Evolutionary conservation across 139 green algal species (phyloP), one percentile per base, ranked within the genome.

Genomic region (Micromonas pusilla): DNA sequence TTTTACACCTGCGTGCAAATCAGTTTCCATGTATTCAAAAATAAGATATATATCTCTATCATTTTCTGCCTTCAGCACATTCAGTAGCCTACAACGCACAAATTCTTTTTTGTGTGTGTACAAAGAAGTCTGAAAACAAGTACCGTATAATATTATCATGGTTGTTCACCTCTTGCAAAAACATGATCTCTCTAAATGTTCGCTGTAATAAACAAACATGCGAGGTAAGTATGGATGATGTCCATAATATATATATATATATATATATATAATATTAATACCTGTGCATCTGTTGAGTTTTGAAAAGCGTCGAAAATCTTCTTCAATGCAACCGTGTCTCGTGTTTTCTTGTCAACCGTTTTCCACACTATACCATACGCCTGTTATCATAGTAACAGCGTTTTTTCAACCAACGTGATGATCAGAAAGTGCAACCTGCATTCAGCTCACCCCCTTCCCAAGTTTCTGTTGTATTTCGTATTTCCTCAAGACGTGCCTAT

Each of bases 301-400:
- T 98, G 94, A 79, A 98, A 98, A 0, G 94, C 94, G 74, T 97
- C 94, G 73, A 98, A 98, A 28, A 98, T 97, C 79, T 98, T 98
- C 80, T 98, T 98, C 64, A 98, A 74, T 0, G 94, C 94, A 3
- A 97, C 91, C 0, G 86, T 86, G 39, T 92, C 84, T 2, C 84
- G 72, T 0, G 87, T 96, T 78, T 95, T 96, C 67, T 91, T 91
- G 79, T 97, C 93, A 0, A 97, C 74, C 0, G 94, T 93, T 62
- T 91, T 93, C 95, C 95, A 99, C 0, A 99, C 95, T 23, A 99
- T 94, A 32, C 95, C 95, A 72, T 98, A 99, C 0, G 95, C 95
- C 93, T 66, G 71, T 9, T 57, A 57, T 57, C 16, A n/a, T 26
- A 73, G 23, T 5, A 38, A 52, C 71, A 57, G 45, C 45, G 45